Percentiles rank a stretch among this genome's conserved stretches.
Conservation (phyloP, 139 green algal species). For the Bryopsis sp. region DNA sequence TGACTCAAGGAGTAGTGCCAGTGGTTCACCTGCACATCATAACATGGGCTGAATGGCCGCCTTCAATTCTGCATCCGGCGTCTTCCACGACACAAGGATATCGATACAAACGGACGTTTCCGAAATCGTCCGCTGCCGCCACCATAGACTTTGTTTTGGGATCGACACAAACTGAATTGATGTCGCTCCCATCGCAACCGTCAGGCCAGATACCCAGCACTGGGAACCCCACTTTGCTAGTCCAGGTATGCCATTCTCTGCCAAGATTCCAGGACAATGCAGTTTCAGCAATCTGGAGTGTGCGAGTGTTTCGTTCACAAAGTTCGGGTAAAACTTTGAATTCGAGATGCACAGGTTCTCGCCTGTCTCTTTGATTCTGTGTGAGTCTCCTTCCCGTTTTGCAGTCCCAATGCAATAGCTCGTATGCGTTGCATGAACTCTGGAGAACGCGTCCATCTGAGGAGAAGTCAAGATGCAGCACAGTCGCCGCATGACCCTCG, state of each 20-base stretch:
- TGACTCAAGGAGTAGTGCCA: background rate
- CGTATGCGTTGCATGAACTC: slow-evolving; percentile 18
- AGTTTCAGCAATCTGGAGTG: no score
- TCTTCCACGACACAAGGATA: slow-evolving; percentile 12
- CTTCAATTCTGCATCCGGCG: background rate
- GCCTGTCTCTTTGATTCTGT: slow-evolving; percentile 20
- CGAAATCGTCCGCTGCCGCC: slow-evolving; percentile 17
- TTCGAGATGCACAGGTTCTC: no score
- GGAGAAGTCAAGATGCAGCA: slow-evolving; percentile 22
- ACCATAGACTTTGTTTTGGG: background rate
- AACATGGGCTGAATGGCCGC: slow-evolving; percentile 17
- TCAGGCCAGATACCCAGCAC: slow-evolving; percentile 26
- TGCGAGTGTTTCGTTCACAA: no score
- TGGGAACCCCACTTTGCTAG: slow-evolving; percentile 22
- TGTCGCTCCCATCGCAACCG: slow-evolving; percentile 22
- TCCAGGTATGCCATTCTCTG: slow-evolving; percentile 22
- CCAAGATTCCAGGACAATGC: no score
- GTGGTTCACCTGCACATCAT: background rate
- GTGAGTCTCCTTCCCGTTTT: slow-evolving; percentile 11
- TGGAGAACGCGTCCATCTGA: slow-evolving; percentile 16
- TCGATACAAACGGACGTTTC: slow-evolving; percentile 9
- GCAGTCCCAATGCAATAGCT: slow-evolving; percentile 26
- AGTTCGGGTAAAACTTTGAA: no score
- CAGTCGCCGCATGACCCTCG: slow-evolving; percentile 14
- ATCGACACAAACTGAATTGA: slow-evolving; percentile 22